phyloP scores from a whole-genome alignment of 2,329 filamentous ascomycete species.

The Pyrenophora seminiperda region DNA sequence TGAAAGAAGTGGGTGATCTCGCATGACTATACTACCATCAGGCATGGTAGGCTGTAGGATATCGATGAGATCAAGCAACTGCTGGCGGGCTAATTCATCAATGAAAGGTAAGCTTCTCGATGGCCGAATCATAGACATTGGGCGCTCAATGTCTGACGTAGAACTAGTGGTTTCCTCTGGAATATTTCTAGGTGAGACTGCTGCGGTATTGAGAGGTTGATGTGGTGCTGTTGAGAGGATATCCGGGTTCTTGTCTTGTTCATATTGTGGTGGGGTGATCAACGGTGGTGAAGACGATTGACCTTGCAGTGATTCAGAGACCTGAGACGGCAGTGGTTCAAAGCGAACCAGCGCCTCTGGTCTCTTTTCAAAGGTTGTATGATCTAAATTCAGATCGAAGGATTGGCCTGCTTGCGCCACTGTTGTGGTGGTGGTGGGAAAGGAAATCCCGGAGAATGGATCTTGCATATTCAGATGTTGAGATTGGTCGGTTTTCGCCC shows the following conservation, averaged over 20 bases:
- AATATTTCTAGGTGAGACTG: neutral
- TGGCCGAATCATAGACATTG: constrained; percentile 43
- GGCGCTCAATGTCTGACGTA: constrained; percentile 34
- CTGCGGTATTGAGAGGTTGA: neutral
- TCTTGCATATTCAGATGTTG: constrained; percentile 29
- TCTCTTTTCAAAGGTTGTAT: constrained; percentile 27
- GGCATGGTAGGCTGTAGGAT: constrained; percentile 56
- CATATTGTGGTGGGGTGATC: constrained; percentile 28
- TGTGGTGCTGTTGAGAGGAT: neutral
- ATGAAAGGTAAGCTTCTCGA: constrained; percentile 45
- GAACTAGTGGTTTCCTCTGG: neutral
- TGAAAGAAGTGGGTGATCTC: constrained; percentile 59
- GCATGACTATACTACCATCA: constrained; percentile 54
- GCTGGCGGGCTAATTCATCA: constrained; percentile 50
- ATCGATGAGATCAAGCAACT: constrained; percentile 59
- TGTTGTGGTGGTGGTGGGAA: constrained; percentile 18
- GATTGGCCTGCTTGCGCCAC: constrained; percentile 27
- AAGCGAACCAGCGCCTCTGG: constrained; percentile 29
- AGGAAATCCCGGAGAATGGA: constrained; percentile 28
- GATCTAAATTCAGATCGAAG: constrained; percentile 35
- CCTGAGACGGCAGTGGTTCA: constrained; percentile 30
- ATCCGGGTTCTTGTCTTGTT: constrained; percentile 12
- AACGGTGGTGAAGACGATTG: constrained; percentile 19
- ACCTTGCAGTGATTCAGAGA: constrained; percentile 30
- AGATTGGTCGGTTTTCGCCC: constrained; percentile 24